Evolutionary conservation across 2,329 filamentous ascomycete genomes (phyloP).

Genomic region (Davidsoniella neocaledoniae): DNA sequence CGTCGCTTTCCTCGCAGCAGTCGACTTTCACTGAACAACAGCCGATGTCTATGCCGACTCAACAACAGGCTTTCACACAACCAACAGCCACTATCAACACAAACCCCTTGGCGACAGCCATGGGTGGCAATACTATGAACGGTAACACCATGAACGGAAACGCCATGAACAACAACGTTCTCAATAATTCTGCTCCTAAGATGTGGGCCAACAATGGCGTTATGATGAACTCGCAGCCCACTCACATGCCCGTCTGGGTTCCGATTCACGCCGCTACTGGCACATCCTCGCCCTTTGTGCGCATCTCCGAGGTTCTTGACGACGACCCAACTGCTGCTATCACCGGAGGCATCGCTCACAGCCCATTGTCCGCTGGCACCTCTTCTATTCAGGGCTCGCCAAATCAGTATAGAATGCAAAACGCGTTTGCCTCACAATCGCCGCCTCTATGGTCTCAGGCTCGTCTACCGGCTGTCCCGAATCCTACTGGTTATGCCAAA

Average conservation of each 20-base stretch:
- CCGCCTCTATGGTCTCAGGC: constrained; percentile 9
- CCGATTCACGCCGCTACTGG: constrained; percentile 9
- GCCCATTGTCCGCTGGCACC: constrained; percentile 7
- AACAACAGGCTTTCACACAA: background rate
- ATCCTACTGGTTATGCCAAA: background rate
- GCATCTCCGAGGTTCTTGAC: constrained; percentile 9
- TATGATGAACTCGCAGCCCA: constrained; percentile 1
- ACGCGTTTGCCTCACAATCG: constrained; percentile 2
- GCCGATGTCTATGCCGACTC: background rate
- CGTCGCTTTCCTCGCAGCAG: background rate
- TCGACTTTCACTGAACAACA: background rate
- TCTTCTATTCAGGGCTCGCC: constrained; percentile 10
- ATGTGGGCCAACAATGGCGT: constrained; percentile 3
- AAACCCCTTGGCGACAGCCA: too few relatives aligned
- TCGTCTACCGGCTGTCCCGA: constrained; percentile 6
- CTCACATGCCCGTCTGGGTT: constrained; percentile 11
- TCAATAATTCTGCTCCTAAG: background rate
- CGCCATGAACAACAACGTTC: background rate
- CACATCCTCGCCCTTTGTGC: constrained; percentile 7
- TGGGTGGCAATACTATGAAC: background rate
- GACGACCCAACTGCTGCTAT: constrained; percentile 4
- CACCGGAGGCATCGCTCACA: constrained; percentile 1
- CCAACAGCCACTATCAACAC: background rate
- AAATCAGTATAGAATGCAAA: constrained; percentile 8
- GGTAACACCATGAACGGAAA: background rate